Base-by-base conservation (phyloP, 2,329 filamentous ascomycete genomes). In the Colletotrichum cuscutae region DNA sequence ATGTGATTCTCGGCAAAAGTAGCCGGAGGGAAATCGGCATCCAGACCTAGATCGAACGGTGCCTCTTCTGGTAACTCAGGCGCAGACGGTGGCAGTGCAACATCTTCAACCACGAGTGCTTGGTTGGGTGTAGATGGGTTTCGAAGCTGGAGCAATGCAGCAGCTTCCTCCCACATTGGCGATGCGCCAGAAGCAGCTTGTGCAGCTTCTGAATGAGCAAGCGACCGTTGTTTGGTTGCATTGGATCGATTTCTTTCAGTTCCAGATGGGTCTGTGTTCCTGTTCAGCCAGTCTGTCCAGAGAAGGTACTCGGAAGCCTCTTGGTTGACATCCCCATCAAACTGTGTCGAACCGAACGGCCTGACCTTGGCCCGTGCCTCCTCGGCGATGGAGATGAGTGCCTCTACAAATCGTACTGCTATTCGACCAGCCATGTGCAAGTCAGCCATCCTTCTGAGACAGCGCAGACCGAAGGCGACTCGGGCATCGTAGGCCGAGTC, bases 371-470 rank as follows among this genome's bases (percentile, higher is more conserved):
- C 37, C 5, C 37, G 13, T 15, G 37, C 37, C 13, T 77, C 77
- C 8, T 76, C 65, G 1, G 76, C 70, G 32, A 77, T 77, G 2
- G 74, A 68, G 9, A 76, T 74, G 13, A 78, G 70, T n/a, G 75
- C 75, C 30, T 77, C 76, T 8, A 77, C 76, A 13, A 78, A 76
- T 8, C 74, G 66, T 22, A 78, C 76, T 9, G 76, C 76, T 28
- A 76, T 72, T 30, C 57, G 76, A 22, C 75, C 76, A 8, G 79
- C 77, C 35, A 74, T 75, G 67, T 81, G 82, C 1, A 80, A 80
- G 8, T 76, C 75, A 0, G 81, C 78, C 80, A 83, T 82, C n/a
- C 73, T 77, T 1, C 77, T 75, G 1, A 82, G 77, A 63, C 79
- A 81, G 19, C 76, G 75, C 5, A 82, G 32, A 0, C 80, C 81